A percentile compares a stretch with the other conserved stretches of the same genome.
Conservation (phyloP, 176 grass and related monocot species). For the Calamus simplicifolius region DNA sequence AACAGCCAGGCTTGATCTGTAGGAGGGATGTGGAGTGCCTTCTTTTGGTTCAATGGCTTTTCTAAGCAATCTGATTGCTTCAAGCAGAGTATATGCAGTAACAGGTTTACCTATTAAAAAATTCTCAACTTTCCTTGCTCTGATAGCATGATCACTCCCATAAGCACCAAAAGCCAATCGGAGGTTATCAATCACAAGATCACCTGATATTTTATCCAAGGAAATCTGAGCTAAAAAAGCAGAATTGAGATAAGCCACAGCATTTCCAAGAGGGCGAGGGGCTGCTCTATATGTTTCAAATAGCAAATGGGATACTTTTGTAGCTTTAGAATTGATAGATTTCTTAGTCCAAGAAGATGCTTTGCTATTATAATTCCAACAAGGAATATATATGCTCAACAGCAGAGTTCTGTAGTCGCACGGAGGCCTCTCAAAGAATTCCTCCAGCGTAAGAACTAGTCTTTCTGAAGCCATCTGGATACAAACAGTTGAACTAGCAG, state of each 20-base stretch:
- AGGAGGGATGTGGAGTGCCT: constrained; percentile 61
- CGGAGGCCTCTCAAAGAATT: constrained; percentile 65
- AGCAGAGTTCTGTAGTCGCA: constrained; percentile 59
- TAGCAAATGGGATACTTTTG: constrained; percentile 23
- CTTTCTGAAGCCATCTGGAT: constrained; percentile 47
- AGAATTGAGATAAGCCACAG: constrained; percentile 75
- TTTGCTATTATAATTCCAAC: constrained; percentile 12
- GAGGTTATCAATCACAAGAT: constrained; percentile 31
- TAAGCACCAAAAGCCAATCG: constrained; percentile 76
- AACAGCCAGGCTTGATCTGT: constrained; percentile 76
- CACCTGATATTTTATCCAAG: constrained; percentile 37
- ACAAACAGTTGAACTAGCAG: constrained; percentile 49
- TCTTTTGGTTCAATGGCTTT: constrained; percentile 49
- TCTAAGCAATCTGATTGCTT: constrained; percentile 62
- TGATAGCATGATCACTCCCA: constrained; percentile 70
- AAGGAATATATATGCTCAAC: constrained; percentile 62
- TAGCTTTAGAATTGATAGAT: constrained; percentile 4
- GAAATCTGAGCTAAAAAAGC: constrained; percentile 63
- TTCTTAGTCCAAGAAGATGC: constrained; percentile 4
- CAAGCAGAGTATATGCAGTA: constrained; percentile 41
- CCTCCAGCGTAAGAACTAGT: constrained; percentile 37
- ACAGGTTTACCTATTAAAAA: constrained; percentile 65
- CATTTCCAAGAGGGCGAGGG: constrained; percentile 60
- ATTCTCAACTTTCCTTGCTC: constrained; percentile 69
- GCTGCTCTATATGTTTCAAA: constrained; percentile 81